These are phyloP conservation scores for Dendrobium huoshanense DNA, from an alignment of 106 monocot genomes.

Conservation along the genomic window DNA sequence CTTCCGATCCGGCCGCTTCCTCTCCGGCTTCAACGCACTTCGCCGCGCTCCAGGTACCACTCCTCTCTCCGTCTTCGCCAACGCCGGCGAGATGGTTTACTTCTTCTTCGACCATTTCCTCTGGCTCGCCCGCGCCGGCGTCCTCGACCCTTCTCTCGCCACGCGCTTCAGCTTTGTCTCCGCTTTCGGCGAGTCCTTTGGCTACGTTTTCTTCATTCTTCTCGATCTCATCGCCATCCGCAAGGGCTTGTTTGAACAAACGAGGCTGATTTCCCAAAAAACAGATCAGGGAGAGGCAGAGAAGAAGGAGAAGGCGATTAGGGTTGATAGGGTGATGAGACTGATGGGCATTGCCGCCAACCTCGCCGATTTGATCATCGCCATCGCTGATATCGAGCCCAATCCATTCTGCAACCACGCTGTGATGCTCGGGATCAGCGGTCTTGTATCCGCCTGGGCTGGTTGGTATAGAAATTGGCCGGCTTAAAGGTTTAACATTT, in stretches of 20 bases:
- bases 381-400: conserved; percentile 70
- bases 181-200: conserved; percentile 79
- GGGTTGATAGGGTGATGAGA: conserved; percentile 78
- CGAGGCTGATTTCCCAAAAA: conserved; percentile 16
- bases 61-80: conserved; percentile 60
- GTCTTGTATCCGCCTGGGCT: conserved; percentile 93
- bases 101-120: conserved; percentile 97
- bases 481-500: background rate
- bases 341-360: conserved; percentile 83
- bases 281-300: background rate
- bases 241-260: conserved; percentile 37
- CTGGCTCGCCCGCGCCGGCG: conserved; percentile 70
- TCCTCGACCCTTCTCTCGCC: conserved; percentile 50
- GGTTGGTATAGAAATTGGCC: conserved; percentile 99
- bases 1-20: conserved; percentile 86
- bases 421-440: conserved; percentile 83
- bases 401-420: conserved; percentile 85
- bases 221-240: conserved; percentile 63
- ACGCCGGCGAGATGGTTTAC: conserved; percentile 98
- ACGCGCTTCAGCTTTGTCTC: conserved; percentile 76
- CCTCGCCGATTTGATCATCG: conserved; percentile 73
- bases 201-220: conserved; percentile 79
- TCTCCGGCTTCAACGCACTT: conserved; percentile 86
- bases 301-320: conserved; percentile 23
- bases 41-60: conserved; percentile 46